Evolutionary conservation across 2,329 filamentous ascomycete genomes (phyloP), one percentile per base, ranked within the genome.

Genomic region (Cadophora malorum): DNA sequence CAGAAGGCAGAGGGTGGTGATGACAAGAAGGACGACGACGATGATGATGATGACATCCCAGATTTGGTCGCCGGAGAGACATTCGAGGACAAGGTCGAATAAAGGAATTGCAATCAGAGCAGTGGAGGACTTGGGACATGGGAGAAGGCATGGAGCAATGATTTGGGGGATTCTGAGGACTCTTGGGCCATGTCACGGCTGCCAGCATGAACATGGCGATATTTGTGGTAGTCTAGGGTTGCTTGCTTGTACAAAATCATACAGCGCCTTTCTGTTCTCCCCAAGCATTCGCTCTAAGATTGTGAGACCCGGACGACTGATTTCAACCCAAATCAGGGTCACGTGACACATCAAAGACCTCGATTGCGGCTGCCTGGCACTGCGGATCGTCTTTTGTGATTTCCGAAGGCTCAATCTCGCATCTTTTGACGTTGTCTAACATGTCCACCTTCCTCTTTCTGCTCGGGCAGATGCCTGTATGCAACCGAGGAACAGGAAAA

Each of bases 41-140:
- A 87, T 69, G 88, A 90, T 67, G 93, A 96, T 71, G 94, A 97
- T 76, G 96, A 98, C 81, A 99, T 99, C 81, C 96, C 96, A 77
- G 94, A 98, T 77, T 87, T 99, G 75, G 95, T 99, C 71, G 93
- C 94, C 79, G 96, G 96, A 79, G 93, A 97, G 88, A 97, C 93
- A 88, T 99, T 99, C 79, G 96, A 99, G 88, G 91, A 89, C 84
- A 97, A 97, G 85, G 93, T 77, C 69, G 77, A 79, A 72, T 79
- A 79, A 77, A 73, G 52, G 23, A 53, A 53, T 59, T 41, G 47
- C 38, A 38, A 19, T 3, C 58, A 47, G 31, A 63, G 55, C 59
- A 66, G 38, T 33, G 50, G 64, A 63, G 50, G 16, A 62, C 25
- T 38, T 47, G 45, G 63, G 61, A 67, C 65, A 64, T 69, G 64